Conservation (phyloP, 2,329 filamentous ascomycete genomes). For the Calonectria pseudoturangicola region DNA sequence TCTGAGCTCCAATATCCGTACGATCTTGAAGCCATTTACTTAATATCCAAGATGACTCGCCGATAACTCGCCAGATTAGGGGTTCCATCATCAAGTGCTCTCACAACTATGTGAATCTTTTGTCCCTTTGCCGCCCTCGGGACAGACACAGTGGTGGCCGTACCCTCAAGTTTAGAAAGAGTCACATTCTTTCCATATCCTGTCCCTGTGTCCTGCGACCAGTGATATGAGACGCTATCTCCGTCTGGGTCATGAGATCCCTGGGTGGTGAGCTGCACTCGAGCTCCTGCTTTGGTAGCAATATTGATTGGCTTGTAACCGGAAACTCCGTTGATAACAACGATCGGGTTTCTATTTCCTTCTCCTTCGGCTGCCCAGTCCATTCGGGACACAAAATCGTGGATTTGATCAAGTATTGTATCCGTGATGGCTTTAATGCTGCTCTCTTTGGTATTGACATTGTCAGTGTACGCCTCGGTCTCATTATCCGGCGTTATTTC, state of each 20-base stretch:
- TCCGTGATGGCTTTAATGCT: slow-evolving; percentile 8
- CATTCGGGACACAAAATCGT: slow-evolving; percentile 14
- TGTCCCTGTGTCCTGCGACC: slow-evolving; percentile 4
- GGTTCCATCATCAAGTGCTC: slow-evolving; percentile 8
- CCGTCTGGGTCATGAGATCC: slow-evolving; percentile 7
- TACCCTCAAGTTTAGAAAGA: not conserved
- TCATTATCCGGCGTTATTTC: not conserved
- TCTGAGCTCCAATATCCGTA: no score
- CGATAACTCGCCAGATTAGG: slow-evolving; percentile 8
- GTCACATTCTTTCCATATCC: not conserved
- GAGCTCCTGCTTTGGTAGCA: not conserved
- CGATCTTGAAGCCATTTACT: not conserved
- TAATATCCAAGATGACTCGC: slow-evolving; percentile 18
- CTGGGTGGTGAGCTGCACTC: slow-evolving; percentile 5
- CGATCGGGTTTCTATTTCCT: slow-evolving; percentile 7
- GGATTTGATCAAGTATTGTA: not conserved
- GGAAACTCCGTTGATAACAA: not conserved
- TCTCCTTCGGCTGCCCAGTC: slow-evolving; percentile 11
- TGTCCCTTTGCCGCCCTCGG: slow-evolving; percentile 2
- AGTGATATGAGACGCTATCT: not conserved
- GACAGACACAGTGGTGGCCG: not conserved
- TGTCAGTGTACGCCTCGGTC: not conserved
- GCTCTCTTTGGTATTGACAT: not conserved
- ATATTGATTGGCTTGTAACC: slow-evolving; percentile 3
- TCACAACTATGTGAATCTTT: slow-evolving; percentile 1